A percentile compares a stretch with the other conserved stretches of the same genome.
Evolutionary conservation across 495 filamentous ascomycete genomes (phyloP).

Genomic region (Clohesyomyces aquaticus): DNA sequence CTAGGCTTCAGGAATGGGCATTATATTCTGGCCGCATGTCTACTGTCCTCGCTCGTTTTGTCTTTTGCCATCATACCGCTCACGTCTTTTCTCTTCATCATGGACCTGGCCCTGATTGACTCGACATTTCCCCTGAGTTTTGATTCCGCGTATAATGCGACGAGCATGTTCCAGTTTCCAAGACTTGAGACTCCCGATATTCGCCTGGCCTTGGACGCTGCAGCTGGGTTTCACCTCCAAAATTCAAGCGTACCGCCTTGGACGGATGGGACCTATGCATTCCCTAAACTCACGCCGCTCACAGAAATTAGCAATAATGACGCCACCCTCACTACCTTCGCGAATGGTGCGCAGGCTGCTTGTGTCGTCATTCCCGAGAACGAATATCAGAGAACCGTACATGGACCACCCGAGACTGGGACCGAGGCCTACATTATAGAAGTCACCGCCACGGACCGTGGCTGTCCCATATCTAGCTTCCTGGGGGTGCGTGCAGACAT

Average conservation of each 20-base stretch:
- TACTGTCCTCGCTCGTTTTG: conserved; percentile 4
- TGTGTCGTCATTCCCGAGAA: not conserved
- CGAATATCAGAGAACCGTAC: not conserved
- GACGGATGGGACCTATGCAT: not conserved
- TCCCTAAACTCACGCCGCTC: not conserved
- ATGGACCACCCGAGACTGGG: not conserved
- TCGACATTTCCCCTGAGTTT: not conserved
- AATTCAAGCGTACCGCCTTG: not conserved
- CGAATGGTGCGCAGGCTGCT: not conserved
- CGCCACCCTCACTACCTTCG: not conserved
- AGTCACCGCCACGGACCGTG: not conserved
- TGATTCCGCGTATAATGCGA: not conserved
- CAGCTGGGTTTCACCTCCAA: not conserved
- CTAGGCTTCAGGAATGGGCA: not conserved
- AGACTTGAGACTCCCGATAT: not conserved
- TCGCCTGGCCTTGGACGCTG: not conserved
- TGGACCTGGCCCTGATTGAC: not conserved
- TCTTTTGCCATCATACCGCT: conserved; percentile 7
- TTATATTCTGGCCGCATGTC: not conserved
- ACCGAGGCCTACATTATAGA: not conserved
- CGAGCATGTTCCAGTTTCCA: not conserved
- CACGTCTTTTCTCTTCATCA: conserved; percentile 5
- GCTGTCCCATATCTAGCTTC: not conserved
- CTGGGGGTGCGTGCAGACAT: not conserved
- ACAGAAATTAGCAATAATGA: not conserved